phyloP scores from a whole-genome alignment of 768 basidiomycete genomes.

The Coprinopsis cinerea region DNA sequence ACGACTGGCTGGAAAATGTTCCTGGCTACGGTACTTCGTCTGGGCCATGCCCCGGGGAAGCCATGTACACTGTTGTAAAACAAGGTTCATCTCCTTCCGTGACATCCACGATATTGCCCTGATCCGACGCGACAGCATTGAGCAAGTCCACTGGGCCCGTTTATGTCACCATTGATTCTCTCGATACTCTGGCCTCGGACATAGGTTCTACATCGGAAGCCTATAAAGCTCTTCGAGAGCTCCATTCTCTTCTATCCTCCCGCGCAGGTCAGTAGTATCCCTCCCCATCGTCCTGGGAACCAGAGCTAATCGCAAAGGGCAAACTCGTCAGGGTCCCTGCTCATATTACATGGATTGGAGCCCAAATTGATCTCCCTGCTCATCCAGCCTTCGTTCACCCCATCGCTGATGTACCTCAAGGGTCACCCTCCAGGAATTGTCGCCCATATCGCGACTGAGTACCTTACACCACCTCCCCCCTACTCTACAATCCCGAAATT shows the following conservation, averaged over 20 bases:
- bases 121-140: not conserved
- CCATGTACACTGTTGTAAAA: constrained; percentile 37
- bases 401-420: constrained; percentile 55
- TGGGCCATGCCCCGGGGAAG: constrained; percentile 20
- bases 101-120: not conserved
- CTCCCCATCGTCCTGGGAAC: not conserved
- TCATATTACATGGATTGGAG: constrained; percentile 52
- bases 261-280: constrained; percentile 43
- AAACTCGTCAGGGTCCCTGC: constrained; percentile 38
- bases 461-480: constrained; percentile 68
- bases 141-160: constrained; percentile 34
- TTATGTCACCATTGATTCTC: constrained; percentile 65
- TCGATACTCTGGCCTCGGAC: constrained; percentile 60
- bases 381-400: constrained; percentile 56
- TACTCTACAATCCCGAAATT: constrained; percentile 61
- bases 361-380: constrained; percentile 48
- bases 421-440: constrained; percentile 71
- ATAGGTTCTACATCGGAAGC: constrained; percentile 47
- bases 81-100: constrained; percentile 26
- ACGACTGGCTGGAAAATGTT: constrained; percentile 46
- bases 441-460: constrained; percentile 59
- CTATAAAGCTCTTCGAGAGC: constrained; percentile 43
- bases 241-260: constrained; percentile 38
- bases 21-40: constrained; percentile 43
- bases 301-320: not conserved